Conservation (phyloP, 208 protist species). For the Acanthamoeba triangularis region DNA sequence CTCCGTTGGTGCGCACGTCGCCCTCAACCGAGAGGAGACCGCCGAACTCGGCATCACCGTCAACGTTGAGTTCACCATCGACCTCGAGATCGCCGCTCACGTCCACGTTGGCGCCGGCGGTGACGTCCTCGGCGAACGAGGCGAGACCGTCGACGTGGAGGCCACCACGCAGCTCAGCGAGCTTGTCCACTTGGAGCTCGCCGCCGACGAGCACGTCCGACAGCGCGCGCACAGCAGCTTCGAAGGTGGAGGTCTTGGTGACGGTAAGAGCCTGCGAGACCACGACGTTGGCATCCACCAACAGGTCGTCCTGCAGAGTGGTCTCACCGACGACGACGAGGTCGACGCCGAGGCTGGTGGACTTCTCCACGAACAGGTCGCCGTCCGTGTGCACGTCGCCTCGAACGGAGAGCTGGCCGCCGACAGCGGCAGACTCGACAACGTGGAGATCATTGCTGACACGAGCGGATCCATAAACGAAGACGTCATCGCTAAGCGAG, state of each 20-base stretch:
- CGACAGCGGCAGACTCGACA: too few species aligned
- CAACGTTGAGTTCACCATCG: background rate
- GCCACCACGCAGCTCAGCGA: conserved; percentile 37
- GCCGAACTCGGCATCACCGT: background rate
- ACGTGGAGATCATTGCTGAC: background rate
- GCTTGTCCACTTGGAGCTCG: conserved; percentile 40
- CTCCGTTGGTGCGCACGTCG: background rate
- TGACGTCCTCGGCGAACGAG: background rate
- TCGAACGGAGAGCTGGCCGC: background rate
- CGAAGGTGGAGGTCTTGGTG: background rate
- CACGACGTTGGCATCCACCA: background rate
- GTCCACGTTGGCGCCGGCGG: background rate
- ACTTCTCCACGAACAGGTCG: background rate
- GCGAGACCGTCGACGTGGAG: background rate
- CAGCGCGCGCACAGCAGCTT: background rate
- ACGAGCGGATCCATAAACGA: background rate
- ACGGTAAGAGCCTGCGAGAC: background rate
- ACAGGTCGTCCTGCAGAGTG: background rate
- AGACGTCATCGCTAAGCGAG: background rate
- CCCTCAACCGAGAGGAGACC: background rate
- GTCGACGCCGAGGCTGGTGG: background rate
- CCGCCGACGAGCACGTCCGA: background rate
- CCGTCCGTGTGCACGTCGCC: background rate
- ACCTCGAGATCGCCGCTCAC: background rate
- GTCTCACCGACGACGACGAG: background rate